phyloP scores from a whole-genome alignment of 257 asterid genomes.

The Asclepias syriaca region DNA sequence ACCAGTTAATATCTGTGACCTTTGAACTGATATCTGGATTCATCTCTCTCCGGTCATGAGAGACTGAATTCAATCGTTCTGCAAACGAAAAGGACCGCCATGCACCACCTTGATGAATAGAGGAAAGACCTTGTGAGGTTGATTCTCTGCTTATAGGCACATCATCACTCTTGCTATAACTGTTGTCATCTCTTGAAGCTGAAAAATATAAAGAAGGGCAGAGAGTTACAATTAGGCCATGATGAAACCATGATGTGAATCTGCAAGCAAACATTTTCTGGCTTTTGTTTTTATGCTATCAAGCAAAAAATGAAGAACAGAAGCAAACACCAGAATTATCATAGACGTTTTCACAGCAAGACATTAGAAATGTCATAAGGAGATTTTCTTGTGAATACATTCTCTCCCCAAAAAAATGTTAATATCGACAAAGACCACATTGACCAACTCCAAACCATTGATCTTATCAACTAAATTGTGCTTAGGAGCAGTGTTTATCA shows the following conservation, averaged over 20 bases:
- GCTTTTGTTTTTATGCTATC: too few species aligned
- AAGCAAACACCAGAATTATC: neutral
- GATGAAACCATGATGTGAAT: neutral
- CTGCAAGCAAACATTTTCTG: neutral
- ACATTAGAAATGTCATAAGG: neutral
- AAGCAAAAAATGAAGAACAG: neutral
- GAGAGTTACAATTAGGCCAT: neutral
- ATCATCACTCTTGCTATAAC: slow-evolving; percentile 30
- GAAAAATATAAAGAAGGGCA: slow-evolving; percentile 7
- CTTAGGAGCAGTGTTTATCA: neutral
- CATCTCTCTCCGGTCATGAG: slow-evolving; percentile 49
- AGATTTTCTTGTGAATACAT: neutral
- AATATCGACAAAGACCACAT: too few species aligned
- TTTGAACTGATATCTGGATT: slow-evolving; percentile 32
- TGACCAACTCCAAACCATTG: neutral
- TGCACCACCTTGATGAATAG: slow-evolving; percentile 38
- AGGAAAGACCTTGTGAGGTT: slow-evolving; percentile 31
- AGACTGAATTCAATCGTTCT: slow-evolving; percentile 42
- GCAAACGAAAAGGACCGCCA: slow-evolving; percentile 70
- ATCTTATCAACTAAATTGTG: neutral
- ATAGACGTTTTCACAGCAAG: neutral
- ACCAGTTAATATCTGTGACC: slow-evolving; percentile 28
- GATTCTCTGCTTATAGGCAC: slow-evolving; percentile 29
- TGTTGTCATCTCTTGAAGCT: slow-evolving; percentile 41
- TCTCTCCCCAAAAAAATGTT: neutral